Evolutionary conservation across 2,329 filamentous ascomycete species (phyloP), one percentile per base, ranked within the genome.

Genomic region (Lanzia echinophila): DNA sequence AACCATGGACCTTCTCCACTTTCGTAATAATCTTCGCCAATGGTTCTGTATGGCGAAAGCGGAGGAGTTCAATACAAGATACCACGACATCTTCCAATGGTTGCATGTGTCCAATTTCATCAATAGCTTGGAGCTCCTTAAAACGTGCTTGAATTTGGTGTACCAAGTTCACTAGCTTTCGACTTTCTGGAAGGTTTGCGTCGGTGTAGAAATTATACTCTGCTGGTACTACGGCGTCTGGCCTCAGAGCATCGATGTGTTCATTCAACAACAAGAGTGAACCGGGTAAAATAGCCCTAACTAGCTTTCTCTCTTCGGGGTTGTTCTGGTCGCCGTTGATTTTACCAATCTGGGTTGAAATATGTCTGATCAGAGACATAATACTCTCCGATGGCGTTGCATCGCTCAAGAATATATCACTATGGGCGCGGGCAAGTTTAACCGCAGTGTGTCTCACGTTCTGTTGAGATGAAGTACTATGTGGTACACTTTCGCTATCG

Each of bases 151-250:
- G 84, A 44, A 92, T 81, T 48, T 82, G 81, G 62, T 84, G 78
- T 11, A 90, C 75, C 8, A 96, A 72, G 0, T 69, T 71, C 24
- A 94, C 82, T 3, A 96, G 76, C 57, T 83, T 87, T 56, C 86
- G 84, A 10, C 84, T 83, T 71, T 97, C 89, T 1, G 74, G 69
- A 12, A 92, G 72, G 63, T 97, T 95, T 2, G 85, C 69, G 63
- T 95, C 86, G 0, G 81, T 84, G 69, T 99, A 99, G 69, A 99
- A 96, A 70, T 96, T 96, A 73, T 92, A 95, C 22, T 73, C 69
- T 32, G 69, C 70, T 0, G 70, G 62, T 2, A 72, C 64, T 4
- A 71, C 70, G 6, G 70, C 61, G 1, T 59, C 62, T 2, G 67
- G 66, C 20, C 67, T 68, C 48, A 79, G 77, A 36, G 73, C 72